Evolutionary conservation across 2,329 filamentous ascomycete genomes (phyloP), one percentile per base, ranked within the genome.

Genomic region (Mariannaea elegans): DNA sequence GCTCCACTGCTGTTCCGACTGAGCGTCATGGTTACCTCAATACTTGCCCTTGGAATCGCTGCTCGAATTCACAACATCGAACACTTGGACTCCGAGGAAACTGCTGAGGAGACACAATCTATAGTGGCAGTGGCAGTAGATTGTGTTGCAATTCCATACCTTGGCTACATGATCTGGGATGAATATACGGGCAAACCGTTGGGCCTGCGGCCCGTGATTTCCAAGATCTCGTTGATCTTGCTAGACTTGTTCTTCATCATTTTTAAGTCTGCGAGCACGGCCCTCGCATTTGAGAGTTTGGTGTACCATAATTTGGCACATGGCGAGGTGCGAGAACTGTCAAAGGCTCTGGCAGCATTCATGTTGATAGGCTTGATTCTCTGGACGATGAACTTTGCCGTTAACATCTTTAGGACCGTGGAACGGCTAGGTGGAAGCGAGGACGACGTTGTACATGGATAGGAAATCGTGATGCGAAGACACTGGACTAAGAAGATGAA

Each of bases 201-300:
- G 18, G 95, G 95, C 2, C 81, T 99, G 61, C 90, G 96, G 41
- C 89, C 89, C 7, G 88, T 93, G 9, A 89, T 89, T 56, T 90
- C 92, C 47, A 99, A 99, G 75, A 91, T 97, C 65, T 88, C 91
- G 13, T 86, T 99, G 48, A 91, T 98, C 61, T 87, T 99, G 54
- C 85, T 97, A 57, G 95, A 99, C 77, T 83, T 99, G 3, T 89
- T 97, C 71, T 99, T 99, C 75, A 97, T 99, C 71, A 94, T 98
- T 39, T 97, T 99, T 80, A 94, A 97, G 76, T 93, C 94, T 4
- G 93, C 94, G 50, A 98, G 97, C 77, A 85, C 97, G 23, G 91
- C 92, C 38, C 81, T 99, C 64, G 94, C 94, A 2, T 97, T 97
- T 74, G 91, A 92, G 73, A 90, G 92, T 8, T 80, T 97, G 53